A percentile compares a stretch with the other conserved stretches of the same genome.
phyloP scores from a whole-genome alignment of 2,329 filamentous ascomycete genomes.

The Fusarium chuoi region DNA sequence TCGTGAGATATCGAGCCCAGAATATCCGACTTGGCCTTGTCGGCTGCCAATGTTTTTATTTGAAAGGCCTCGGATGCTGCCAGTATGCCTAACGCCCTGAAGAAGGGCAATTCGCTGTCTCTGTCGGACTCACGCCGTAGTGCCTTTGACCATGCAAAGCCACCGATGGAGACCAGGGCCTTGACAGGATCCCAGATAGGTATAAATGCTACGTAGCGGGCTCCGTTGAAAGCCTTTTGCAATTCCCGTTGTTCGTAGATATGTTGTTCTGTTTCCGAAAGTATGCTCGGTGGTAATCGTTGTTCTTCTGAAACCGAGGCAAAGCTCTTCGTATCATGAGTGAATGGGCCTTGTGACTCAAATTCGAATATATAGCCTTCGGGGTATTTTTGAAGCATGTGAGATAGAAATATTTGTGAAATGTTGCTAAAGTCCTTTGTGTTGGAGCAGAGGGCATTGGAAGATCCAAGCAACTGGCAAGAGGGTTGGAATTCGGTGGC shows the following conservation, averaged over 20 bases:
- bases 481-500: background rate
- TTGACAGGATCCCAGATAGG: background rate
- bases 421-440: background rate
- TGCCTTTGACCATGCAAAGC: background rate
- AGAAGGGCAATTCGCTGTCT: background rate
- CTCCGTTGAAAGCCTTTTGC: background rate
- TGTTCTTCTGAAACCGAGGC: background rate
- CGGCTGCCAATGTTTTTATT: background rate
- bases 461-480: background rate
- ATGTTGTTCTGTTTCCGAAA: background rate
- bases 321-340: rapidly evolving
- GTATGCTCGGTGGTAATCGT: too few species aligned
- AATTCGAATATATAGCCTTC: background rate
- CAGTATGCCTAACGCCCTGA: background rate
- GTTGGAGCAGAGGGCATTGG: background rate
- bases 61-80: background rate
- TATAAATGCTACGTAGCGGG: background rate
- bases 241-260: background rate
- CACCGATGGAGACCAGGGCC: background rate
- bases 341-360: background rate
- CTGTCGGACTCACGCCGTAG: background rate
- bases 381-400: background rate
- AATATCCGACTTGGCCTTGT: background rate
- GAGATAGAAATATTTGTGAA: background rate
- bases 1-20: slow-evolving; percentile 1